Evolutionary conservation across 176 grass and related monocot genomes (phyloP).

Genomic region (Zoysia pacifica): DNA sequence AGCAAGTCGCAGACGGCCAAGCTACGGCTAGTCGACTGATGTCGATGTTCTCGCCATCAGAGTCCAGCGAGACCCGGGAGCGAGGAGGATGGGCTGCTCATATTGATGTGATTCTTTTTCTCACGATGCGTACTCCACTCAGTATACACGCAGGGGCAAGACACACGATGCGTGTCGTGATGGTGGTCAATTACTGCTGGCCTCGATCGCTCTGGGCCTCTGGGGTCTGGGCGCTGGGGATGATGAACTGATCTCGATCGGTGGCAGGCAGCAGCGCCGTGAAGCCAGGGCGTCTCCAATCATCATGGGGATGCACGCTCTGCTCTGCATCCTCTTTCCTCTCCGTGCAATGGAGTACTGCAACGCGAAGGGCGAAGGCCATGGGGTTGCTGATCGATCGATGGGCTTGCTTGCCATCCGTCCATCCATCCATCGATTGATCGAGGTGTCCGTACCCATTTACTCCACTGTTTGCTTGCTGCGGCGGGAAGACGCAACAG

Average conservation of each 20-base stretch:
- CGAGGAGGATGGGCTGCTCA: no score
- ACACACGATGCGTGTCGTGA: constrained; percentile 25
- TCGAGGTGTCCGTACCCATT: constrained; percentile 12
- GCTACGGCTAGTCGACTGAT: background rate
- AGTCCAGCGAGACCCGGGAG: no score
- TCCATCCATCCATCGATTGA: background rate
- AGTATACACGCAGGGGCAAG: background rate
- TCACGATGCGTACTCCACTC: no score
- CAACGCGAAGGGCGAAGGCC: background rate
- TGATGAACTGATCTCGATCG: background rate
- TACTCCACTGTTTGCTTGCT: constrained; percentile 35
- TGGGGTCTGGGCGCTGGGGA: background rate
- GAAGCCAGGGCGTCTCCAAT: constrained; percentile 64
- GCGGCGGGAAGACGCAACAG: background rate
- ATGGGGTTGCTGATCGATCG: background rate
- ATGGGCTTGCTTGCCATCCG: background rate
- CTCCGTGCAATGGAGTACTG: background rate
- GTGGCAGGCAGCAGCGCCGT: constrained; percentile 28
- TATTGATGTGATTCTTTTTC: background rate
- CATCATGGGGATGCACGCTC: constrained; percentile 48
- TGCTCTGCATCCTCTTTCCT: background rate
- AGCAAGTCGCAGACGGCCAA: background rate
- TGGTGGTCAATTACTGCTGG: constrained; percentile 34
- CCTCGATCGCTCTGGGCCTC: background rate
- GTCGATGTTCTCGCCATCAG: no score